These are phyloP conservation scores for Hymenoscyphus salicellus DNA, from an alignment of 2,329 filamentous ascomycete species.

Conservation along the genomic window DNA sequence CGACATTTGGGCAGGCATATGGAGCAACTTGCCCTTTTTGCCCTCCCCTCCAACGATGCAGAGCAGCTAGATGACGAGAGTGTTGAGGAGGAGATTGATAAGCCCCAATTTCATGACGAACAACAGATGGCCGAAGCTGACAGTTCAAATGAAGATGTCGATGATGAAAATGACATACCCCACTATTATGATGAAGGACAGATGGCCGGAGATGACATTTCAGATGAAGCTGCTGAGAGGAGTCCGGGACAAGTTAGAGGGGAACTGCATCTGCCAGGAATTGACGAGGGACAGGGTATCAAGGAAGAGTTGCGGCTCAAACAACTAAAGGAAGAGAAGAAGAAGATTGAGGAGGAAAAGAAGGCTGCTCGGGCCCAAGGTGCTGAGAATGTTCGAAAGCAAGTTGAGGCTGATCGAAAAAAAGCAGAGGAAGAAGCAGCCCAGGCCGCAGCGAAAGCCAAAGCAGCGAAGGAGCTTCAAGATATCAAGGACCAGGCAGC, in stretches of 20 bases:
- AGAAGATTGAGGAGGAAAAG: slow-evolving; percentile 18
- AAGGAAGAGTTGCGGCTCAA: too few relatives aligned
- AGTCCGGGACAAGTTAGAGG: too few relatives aligned
- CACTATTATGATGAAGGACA: too few relatives aligned
- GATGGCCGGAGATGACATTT: too few relatives aligned
- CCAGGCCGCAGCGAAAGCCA: slow-evolving; percentile 11
- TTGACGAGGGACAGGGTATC: too few relatives aligned
- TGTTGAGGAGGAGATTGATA: not conserved
- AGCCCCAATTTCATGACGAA: not conserved
- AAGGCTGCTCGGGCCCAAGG: slow-evolving; percentile 16
- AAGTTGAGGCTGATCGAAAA: slow-evolving; percentile 15
- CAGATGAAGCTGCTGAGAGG: too few relatives aligned
- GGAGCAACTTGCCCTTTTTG: slow-evolving; percentile 32
- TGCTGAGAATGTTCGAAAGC: slow-evolving; percentile 16
- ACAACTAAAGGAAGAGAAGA: too few relatives aligned
- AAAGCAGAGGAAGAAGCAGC: slow-evolving; percentile 15
- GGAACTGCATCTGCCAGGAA: too few relatives aligned
- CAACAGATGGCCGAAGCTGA: not conserved
- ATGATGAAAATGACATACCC: not conserved
- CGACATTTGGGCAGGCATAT: slow-evolving; percentile 29
- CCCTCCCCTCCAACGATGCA: slow-evolving; percentile 10
- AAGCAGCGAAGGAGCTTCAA: slow-evolving; percentile 7
- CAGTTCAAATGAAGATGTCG: not conserved
- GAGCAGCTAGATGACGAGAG: slow-evolving; percentile 8
- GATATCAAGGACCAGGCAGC: slow-evolving; percentile 11